Percentiles rank a stretch among this genome's conserved stretches.
These are phyloP conservation scores for Lipomyces yamadae DNA, from an alignment of 805 yeast genomes.

Conservation along the genomic window DNA sequence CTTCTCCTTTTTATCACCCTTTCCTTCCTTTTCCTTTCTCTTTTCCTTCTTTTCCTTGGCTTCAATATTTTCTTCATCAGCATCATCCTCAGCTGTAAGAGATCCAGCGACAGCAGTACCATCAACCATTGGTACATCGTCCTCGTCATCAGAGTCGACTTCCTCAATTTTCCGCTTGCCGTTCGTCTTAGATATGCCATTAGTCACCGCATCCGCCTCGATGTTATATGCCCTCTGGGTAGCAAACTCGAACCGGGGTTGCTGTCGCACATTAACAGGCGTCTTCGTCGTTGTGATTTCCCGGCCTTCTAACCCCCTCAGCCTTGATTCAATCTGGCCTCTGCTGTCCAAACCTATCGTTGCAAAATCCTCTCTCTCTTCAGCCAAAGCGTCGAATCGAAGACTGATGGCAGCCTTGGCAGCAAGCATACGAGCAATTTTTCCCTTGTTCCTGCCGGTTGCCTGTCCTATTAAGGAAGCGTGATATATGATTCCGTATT, in stretches of 20 bases:
- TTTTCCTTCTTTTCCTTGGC: constrained; percentile 50
- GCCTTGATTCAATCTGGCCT: constrained; percentile 90
- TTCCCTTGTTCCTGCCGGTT: constrained; percentile 96
- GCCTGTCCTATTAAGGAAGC: constrained; percentile 98
- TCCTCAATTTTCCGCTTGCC: constrained; percentile 38
- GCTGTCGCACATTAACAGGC: constrained; percentile 72
- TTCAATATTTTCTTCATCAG: constrained; percentile 24
- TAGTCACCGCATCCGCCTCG: constrained; percentile 89
- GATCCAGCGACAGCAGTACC: constrained; percentile 1
- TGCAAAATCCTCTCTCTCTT: constrained; percentile 95
- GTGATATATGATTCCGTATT: constrained; percentile 95
- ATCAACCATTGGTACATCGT: constrained; percentile 45
- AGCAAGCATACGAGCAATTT: constrained; percentile 97
- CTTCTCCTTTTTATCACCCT: constrained; percentile 42
- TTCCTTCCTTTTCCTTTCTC: constrained; percentile 42
- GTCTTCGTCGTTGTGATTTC: constrained; percentile 73
- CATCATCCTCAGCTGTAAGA: constrained; percentile 10
- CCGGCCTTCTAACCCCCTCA: constrained; percentile 94
- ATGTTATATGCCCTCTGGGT: constrained; percentile 90
- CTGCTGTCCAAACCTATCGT: constrained; percentile 90
- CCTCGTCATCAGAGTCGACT: constrained; percentile 46
- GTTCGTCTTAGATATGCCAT: constrained; percentile 52
- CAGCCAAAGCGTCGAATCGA: constrained; percentile 95
- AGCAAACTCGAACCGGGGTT: constrained; percentile 82
- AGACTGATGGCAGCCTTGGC: constrained; percentile 97